Percentiles rank a stretch among this genome's conserved stretches.
phyloP scores from a whole-genome alignment of 2,329 filamentous ascomycete genomes.

The Ascochyta rabiei region DNA sequence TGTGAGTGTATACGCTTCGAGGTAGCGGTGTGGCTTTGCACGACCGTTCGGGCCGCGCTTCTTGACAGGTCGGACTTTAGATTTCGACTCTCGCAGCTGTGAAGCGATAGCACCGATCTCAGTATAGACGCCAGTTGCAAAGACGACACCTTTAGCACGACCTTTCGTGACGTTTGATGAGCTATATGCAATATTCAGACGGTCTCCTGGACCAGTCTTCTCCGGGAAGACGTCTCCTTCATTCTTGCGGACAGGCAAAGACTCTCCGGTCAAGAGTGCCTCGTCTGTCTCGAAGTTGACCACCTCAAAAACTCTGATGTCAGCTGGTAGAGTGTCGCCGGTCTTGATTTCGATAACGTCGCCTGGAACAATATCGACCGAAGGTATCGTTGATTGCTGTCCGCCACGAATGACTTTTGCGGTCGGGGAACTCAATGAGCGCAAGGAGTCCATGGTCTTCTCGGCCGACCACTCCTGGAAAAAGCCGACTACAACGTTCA shows the following conservation, averaged over 20 bases:
- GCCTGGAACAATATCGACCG: slow-evolving; percentile 67
- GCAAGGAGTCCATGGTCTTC: slow-evolving; percentile 58
- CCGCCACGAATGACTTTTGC: slow-evolving; percentile 60
- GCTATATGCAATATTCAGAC: slow-evolving; percentile 69
- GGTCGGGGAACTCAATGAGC: slow-evolving; percentile 55
- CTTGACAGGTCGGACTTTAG: slow-evolving; percentile 49
- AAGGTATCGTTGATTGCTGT: slow-evolving; percentile 58
- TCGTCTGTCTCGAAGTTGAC: slow-evolving; percentile 81
- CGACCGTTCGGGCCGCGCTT: slow-evolving; percentile 49
- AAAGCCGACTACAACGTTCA: slow-evolving; percentile 56
- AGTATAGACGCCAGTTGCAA: slow-evolving; percentile 71
- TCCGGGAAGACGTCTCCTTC: slow-evolving; percentile 58
- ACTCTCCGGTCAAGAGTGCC: slow-evolving; percentile 73
- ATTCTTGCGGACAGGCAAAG: slow-evolving; percentile 68
- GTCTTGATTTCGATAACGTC: slow-evolving; percentile 68
- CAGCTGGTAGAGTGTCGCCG: slow-evolving; percentile 73
- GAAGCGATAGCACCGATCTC: slow-evolving; percentile 78
- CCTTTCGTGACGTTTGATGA: slow-evolving; percentile 71
- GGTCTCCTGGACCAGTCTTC: slow-evolving; percentile 69
- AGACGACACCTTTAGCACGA: slow-evolving; percentile 70
- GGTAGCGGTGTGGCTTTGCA: slow-evolving; percentile 45
- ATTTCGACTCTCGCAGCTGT: slow-evolving; percentile 61
- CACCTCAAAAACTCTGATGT: slow-evolving; percentile 65
- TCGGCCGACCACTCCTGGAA: slow-evolving; percentile 55
- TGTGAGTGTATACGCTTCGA: slow-evolving; percentile 61